These are phyloP conservation scores for Nemania sp. DNA, from an alignment of 2,329 filamentous ascomycete genomes.

Conservation along the genomic window DNA sequence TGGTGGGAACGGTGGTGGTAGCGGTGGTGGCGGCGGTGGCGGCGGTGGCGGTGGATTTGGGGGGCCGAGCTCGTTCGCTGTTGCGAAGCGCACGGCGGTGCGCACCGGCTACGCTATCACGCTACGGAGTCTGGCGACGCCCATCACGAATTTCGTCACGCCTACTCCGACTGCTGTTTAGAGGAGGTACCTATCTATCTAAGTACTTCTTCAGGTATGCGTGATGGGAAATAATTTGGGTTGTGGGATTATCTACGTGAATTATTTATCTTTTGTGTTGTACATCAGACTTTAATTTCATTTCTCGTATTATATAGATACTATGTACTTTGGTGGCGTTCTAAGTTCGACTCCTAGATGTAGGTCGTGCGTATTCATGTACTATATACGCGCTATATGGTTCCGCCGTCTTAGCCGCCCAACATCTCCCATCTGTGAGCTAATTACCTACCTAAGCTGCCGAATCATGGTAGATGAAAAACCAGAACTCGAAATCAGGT, in stretches of 20 bases:
- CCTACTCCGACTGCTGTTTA: slow-evolving; percentile 29
- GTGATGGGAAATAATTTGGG: not conserved
- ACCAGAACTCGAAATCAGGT: too few relatives aligned
- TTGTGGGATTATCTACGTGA: not conserved
- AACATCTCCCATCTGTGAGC: too few relatives aligned
- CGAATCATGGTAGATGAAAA: too few relatives aligned
- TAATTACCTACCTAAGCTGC: too few relatives aligned
- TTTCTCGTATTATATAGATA: too few relatives aligned
- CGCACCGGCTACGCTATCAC: slow-evolving; percentile 30
- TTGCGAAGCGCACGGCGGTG: not conserved
- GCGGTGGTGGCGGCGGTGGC: not conserved
- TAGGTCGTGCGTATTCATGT: too few relatives aligned
- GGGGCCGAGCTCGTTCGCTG: slow-evolving; percentile 21
- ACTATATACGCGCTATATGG: too few relatives aligned
- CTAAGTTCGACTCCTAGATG: not conserved
- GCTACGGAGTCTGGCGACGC: slow-evolving; percentile 40
- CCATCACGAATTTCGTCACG: slow-evolving; percentile 37
- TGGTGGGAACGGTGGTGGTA: not conserved
- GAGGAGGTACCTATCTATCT: too few relatives aligned
- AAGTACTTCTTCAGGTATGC: not conserved
- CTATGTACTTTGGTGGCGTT: not conserved
- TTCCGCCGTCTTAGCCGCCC: too few relatives aligned
- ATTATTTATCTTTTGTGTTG: not conserved
- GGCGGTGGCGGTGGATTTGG: slow-evolving; percentile 1
- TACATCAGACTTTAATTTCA: too few relatives aligned